Percentiles rank a stretch among this genome's conserved stretches.
phyloP scores from a whole-genome alignment of 106 monocot genomes.

The Triglochin maritima region DNA sequence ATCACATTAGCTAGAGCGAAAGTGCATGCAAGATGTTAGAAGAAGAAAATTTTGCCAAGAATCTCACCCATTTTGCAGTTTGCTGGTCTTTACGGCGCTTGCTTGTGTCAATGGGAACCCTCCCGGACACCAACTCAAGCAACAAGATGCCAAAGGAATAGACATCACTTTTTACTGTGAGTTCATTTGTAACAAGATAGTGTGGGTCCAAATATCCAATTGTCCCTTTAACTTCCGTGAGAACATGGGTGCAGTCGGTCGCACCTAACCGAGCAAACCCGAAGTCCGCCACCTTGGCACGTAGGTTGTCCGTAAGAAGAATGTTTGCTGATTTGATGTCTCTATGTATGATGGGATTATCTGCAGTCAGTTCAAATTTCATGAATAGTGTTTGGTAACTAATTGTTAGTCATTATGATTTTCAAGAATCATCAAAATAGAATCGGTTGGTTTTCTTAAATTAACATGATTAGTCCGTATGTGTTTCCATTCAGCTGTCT shows the following conservation, averaged over 20 bases:
- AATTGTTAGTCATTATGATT: too few species aligned
- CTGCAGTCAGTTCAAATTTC: constrained; percentile 12
- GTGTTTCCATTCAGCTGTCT: too few species aligned
- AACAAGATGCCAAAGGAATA: constrained; percentile 73
- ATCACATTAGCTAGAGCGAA: too few species aligned
- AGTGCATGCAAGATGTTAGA: too few species aligned
- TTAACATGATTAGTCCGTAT: too few species aligned
- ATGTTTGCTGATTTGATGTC: constrained; percentile 85
- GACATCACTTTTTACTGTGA: constrained; percentile 80
- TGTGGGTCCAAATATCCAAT: constrained; percentile 81
- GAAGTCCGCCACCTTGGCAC: constrained; percentile 85
- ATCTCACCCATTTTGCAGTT: constrained; percentile 8
- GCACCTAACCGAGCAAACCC: constrained; percentile 64
- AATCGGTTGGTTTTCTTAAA: too few species aligned
- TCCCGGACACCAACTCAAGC: constrained; percentile 51
- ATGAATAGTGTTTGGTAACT: too few species aligned
- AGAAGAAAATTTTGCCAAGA: too few species aligned
- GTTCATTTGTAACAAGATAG: constrained; percentile 65
- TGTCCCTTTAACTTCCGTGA: constrained; percentile 88
- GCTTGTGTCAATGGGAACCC: not conserved
- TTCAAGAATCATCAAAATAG: too few species aligned
- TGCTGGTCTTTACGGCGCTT: constrained; percentile 3
- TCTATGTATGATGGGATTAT: constrained; percentile 80
- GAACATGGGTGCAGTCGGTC: constrained; percentile 32
- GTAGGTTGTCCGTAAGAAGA: constrained; percentile 57